Percentiles rank a stretch among this genome's conserved stretches.
Evolutionary conservation across 1,139 yeast species (phyloP).

Genomic region (Pichia sp.): DNA sequence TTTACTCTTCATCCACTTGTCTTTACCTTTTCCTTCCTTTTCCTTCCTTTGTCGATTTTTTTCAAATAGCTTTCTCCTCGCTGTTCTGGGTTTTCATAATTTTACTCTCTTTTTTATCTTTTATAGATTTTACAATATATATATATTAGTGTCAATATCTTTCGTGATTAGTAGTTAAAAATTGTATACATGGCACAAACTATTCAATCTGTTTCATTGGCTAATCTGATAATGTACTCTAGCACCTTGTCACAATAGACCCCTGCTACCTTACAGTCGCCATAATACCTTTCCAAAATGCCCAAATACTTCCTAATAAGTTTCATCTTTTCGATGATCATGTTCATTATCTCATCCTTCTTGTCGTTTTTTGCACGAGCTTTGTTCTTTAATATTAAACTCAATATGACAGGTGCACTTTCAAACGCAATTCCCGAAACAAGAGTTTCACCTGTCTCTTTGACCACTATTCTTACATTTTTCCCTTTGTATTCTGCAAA

Average conservation of each 20-base stretch:
- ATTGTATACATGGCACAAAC: neutral
- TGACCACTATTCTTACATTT: conserved; percentile 6
- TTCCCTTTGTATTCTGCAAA: conserved; percentile 1
- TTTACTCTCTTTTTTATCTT: neutral
- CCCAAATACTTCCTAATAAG: conserved; percentile 22
- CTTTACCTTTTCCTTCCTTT: neutral
- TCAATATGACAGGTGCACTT: conserved; percentile 10
- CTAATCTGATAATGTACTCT: conserved; percentile 15
- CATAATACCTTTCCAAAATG: conserved; percentile 22
- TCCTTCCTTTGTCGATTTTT: neutral
- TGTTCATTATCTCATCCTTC: conserved; percentile 2
- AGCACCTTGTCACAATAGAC: conserved; percentile 23
- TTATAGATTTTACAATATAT: conserved; percentile 6
- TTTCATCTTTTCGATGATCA: conserved; percentile 21
- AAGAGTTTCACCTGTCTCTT: conserved; percentile 9
- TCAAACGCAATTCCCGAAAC: conserved; percentile 8
- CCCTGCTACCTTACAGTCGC: conserved; percentile 23
- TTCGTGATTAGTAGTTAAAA: neutral
- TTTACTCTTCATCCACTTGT: neutral
- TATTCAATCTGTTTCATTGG: neutral
- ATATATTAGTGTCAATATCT: neutral
- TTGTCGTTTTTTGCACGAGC: neutral
- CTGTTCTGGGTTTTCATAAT: neutral
- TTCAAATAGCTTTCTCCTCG: neutral
- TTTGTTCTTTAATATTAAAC: neutral